Conservation (phyloP, 495 filamentous ascomycete species). For the Thermothielavioides terrestris region DNA sequence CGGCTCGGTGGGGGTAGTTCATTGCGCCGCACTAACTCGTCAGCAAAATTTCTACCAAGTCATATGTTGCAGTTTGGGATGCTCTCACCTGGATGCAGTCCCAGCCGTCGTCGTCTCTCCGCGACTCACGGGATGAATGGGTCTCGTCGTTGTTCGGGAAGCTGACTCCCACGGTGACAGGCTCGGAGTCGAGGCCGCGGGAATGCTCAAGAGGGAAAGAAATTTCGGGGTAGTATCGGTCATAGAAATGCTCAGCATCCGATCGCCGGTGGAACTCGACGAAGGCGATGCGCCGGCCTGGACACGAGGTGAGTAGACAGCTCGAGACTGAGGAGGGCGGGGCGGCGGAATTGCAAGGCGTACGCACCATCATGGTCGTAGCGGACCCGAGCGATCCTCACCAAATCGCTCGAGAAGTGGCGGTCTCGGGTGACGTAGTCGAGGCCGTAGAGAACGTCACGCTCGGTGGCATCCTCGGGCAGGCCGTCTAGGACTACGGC, state of each 20-base stretch:
- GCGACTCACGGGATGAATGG: conserved; percentile 37
- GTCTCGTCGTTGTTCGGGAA: conserved; percentile 53
- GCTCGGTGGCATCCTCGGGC: conserved; percentile 26
- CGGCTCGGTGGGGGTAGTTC: conserved; percentile 60
- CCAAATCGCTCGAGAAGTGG: conserved; percentile 21
- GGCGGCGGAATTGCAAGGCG: no score
- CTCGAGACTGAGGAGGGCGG: no score
- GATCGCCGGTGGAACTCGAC: conserved; percentile 33
- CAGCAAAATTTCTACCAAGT: not conserved
- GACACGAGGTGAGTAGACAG: not conserved
- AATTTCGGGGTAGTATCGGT: conserved; percentile 55
- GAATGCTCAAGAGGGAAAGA: conserved; percentile 31
- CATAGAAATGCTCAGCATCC: conserved; percentile 57
- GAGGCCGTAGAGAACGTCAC: conserved; percentile 26
- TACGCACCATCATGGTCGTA: conserved; percentile 24
- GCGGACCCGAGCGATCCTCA: conserved; percentile 20
- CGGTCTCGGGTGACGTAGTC: conserved; percentile 22
- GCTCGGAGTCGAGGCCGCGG: conserved; percentile 33
- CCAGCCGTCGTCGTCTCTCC: conserved; percentile 63
- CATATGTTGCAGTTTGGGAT: not conserved
- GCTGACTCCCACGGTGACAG: conserved; percentile 49
- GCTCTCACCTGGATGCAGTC: conserved; percentile 55
- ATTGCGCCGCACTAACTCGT: conserved; percentile 54
- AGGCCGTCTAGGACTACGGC: conserved; percentile 18
- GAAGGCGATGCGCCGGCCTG: conserved; percentile 28